Base-by-base conservation (phyloP, 176 grass and related monocot genomes). In the Urochloa ruziziensis region DNA sequence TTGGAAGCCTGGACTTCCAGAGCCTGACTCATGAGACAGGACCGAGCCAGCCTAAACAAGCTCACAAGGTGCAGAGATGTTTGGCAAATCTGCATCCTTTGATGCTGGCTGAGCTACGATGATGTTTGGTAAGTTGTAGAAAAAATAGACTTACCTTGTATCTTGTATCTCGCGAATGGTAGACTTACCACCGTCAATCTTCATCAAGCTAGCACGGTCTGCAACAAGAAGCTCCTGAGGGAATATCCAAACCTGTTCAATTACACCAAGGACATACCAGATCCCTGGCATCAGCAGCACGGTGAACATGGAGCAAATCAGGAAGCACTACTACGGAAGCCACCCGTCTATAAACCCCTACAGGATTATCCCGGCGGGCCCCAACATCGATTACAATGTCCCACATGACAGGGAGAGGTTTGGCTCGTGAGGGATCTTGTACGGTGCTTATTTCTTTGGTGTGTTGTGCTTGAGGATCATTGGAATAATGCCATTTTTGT, bases 311-410 rank as follows among this genome's bases (percentile, higher is more conserved):
- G 80, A 91, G 18, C 96, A 95, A 71, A 93, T 98, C 61, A 91
- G 85, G 87, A 93, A 95, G 80, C 92, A 95, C 87, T 98, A 98
- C 70, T 98, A 95, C 40, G 93, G 96, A 73, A 98, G 96, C 70
- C 96, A 98, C 84, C 96, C 91, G 28, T 88, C 87, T 21, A 89
- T 98, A 72, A 98, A 93, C 70, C 86, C 93, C 4, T 95, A 80
- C 30, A 51, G 91, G 52, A 91, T 98, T 64, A 86, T 98, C 82
- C 96, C 96, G 3, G 67, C 67, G 16, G 93, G 96, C 12, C 91
- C 96, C 59, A 86, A 88, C 63, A 81, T 95, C 62, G 80, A 98
- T 44, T 98, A 95, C 72, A 88, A 72, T 58, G 83, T 93, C 47
- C 93, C 91, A 15, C 96, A 98, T 24, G 91, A 98, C 72, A 91